phyloP scores from a whole-genome alignment of 202 grass and related monocot species.

The Digitaria exilis region DNA sequence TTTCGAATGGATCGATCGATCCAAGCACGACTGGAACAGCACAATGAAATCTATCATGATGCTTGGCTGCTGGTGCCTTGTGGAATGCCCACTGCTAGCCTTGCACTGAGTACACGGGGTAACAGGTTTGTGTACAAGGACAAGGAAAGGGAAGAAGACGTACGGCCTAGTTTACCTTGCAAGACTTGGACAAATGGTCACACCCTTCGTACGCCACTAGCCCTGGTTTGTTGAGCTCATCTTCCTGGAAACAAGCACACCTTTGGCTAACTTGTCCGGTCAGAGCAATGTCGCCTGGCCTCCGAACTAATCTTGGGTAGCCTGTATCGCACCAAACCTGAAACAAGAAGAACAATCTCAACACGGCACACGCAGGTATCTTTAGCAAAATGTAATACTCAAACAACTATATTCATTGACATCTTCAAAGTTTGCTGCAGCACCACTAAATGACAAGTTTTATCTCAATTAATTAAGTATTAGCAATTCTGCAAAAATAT shows the following conservation, averaged over 20 bases:
- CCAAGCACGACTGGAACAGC: neutral
- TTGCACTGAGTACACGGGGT: neutral
- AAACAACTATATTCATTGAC: neutral
- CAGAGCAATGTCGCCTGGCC: conserved; percentile 78
- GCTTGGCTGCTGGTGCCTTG: neutral
- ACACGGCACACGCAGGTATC: neutral
- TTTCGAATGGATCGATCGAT: conserved; percentile 2
- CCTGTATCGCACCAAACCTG: conserved; percentile 92
- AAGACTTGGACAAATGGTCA: conserved; percentile 61
- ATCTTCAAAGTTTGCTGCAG: neutral
- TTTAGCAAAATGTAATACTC: neutral
- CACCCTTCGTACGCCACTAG: conserved; percentile 75
- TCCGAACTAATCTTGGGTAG: conserved; percentile 78
- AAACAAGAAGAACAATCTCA: conserved; percentile 13
- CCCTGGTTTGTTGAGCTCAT: conserved; percentile 63
- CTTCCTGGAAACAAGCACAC: conserved; percentile 81
- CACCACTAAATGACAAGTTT: neutral
- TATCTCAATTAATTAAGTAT: neutral
- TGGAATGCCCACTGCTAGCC: neutral
- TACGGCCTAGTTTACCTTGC: conserved; percentile 56
- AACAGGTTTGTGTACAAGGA: neutral
- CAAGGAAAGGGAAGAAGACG: neutral
- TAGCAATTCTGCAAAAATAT: no score
- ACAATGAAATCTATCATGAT: neutral
- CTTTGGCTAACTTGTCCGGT: conserved; percentile 84